A percentile compares a stretch with the other conserved stretches of the same genome.
Conservation (phyloP, 2,329 filamentous ascomycete genomes). For the Penicillium capsulatum region DNA sequence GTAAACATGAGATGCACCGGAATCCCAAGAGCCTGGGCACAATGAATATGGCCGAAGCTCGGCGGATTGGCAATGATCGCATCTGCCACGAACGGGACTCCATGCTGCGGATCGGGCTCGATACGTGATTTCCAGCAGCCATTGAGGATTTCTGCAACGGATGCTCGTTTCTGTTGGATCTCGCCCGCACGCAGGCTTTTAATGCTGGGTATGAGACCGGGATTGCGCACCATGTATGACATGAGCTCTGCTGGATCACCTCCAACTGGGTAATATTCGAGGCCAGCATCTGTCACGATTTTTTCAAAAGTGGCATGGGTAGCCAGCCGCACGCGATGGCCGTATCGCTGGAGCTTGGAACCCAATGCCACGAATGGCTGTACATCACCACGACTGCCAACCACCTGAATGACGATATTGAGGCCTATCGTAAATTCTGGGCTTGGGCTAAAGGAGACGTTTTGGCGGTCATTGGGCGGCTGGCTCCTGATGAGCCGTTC, state of each 20-base stretch:
- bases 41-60: slow-evolving; percentile 37
- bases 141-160: slow-evolving; percentile 70
- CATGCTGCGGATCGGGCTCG: slow-evolving; percentile 49
- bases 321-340: slow-evolving; percentile 68
- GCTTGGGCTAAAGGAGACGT: too few relatives aligned
- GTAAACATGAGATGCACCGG: slow-evolving; percentile 32
- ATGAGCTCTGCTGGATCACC: slow-evolving; percentile 71
- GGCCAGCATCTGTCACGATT: slow-evolving; percentile 65
- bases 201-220: slow-evolving; percentile 77
- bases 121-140: slow-evolving; percentile 73
- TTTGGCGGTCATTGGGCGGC: too few relatives aligned
- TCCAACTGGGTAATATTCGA: slow-evolving; percentile 75
- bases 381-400: slow-evolving; percentile 41
- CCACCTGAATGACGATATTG: slow-evolving; percentile 73
- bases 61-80: slow-evolving; percentile 40
- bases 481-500: too few relatives aligned
- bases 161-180: slow-evolving; percentile 67
- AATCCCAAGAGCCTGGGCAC: slow-evolving; percentile 34
- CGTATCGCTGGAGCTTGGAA: slow-evolving; percentile 53
- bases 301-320: slow-evolving; percentile 66
- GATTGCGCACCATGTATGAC: slow-evolving; percentile 91
- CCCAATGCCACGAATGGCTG: slow-evolving; percentile 71
- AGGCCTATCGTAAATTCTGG: too few relatives aligned
- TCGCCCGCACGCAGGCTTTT: slow-evolving; percentile 73
- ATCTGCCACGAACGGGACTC: slow-evolving; percentile 30